Conservation (phyloP, 148 eudicot genomes). For the Persicaria tinctoria region DNA sequence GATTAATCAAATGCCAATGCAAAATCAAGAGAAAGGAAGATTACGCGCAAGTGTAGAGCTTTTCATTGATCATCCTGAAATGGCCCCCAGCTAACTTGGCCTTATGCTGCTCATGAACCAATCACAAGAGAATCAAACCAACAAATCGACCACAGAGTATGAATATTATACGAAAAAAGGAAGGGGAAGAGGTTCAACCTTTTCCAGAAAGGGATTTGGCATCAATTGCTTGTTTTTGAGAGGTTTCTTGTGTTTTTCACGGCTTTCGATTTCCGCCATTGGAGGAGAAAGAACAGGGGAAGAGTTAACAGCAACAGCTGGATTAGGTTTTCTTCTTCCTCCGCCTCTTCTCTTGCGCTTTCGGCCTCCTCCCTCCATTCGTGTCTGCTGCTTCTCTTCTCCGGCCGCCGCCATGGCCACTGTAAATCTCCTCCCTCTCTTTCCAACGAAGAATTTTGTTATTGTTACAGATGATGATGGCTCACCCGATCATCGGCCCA, state of each 20-base stretch:
- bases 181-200: conserved; percentile 22
- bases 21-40: not conserved
- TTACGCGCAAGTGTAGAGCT: conserved; percentile 94
- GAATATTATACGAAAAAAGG: not conserved
- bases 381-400: conserved; percentile 12
- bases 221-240: not conserved
- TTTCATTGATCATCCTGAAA: conserved; percentile 93
- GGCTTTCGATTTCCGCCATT: not conserved
- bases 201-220: conserved; percentile 29
- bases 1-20: not conserved
- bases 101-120: conserved; percentile 49
- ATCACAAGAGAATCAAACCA: not conserved
- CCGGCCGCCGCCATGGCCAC: conserved; percentile 3
- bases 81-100: conserved; percentile 83
- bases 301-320: not conserved
- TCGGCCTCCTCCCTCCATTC: conserved; percentile 16
- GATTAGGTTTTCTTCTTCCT: conserved; percentile 10
- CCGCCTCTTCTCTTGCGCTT: conserved; percentile 30
- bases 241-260: not conserved
- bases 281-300: not conserved
- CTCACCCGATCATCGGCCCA: too few relatives aligned
- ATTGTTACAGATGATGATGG: too few relatives aligned
- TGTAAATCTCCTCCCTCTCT: not conserved
- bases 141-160: not conserved
- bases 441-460: not conserved